These are phyloP conservation scores for Cryptosporidium bovis DNA, from an alignment of 169 alveolate species.

Conservation along the genomic window DNA sequence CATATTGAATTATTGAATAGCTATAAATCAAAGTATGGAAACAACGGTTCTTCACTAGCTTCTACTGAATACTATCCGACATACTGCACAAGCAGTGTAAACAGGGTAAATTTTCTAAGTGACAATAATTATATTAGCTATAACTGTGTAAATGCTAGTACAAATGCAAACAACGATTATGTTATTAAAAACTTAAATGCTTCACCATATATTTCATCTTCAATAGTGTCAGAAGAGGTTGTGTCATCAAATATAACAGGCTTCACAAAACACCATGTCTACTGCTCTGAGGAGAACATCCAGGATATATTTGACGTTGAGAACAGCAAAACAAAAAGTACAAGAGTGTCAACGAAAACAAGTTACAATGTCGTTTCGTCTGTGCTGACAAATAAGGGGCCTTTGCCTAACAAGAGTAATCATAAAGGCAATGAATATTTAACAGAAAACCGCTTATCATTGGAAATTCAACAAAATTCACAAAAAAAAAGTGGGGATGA, in stretches of 20 bases:
- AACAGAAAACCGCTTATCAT: neutral
- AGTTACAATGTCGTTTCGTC: neutral
- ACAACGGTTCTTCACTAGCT: neutral
- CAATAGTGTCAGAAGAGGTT: neutral
- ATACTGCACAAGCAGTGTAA: neutral
- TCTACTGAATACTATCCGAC: constrained; percentile 3
- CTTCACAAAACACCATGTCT: neutral
- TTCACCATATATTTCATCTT: neutral
- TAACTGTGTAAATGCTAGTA: too few relatives aligned
- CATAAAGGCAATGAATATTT: neutral
- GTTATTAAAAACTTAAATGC: neutral
- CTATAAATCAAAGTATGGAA: constrained; percentile 1
- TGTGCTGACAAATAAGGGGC: neutral
- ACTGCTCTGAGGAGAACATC: neutral
- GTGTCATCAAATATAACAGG: constrained; percentile 3
- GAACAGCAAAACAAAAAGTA: neutral
- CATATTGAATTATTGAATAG: neutral
- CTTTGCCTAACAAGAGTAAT: too few relatives aligned
- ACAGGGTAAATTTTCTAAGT: too few relatives aligned
- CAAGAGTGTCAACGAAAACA: neutral
- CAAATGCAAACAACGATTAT: too few relatives aligned
- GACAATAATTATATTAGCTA: too few relatives aligned
- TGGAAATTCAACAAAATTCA: neutral
- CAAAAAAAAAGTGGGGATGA: neutral
- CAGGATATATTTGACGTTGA: too few relatives aligned